Evolutionary conservation across 2,329 filamentous ascomycete genomes (phyloP), one percentile per base, ranked within the genome.

Genomic region (Fusarium sp.): DNA sequence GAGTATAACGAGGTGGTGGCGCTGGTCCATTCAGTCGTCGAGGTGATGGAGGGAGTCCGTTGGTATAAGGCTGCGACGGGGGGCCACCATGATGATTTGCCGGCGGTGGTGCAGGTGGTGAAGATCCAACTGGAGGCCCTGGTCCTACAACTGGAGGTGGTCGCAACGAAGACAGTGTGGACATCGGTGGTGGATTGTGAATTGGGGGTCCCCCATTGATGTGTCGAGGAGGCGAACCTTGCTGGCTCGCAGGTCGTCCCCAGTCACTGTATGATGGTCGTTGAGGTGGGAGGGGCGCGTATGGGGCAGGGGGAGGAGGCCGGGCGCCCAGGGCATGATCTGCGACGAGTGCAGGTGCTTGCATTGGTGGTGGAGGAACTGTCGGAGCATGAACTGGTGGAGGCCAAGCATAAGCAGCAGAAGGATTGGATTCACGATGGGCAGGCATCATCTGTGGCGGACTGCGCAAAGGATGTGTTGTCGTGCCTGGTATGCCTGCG

Each of bases 221-320:
- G 46, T 88, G 85, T 60, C 85, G 84, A 33, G 85, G 79, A 40
- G 85, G 81, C 7, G 88, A 83, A 42, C 84, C 84, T 67, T 87
- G 86, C 59, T 86, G 86, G 38, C 86, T 85, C 25, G 86, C 81
- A 19, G 84, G 83, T 25, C 86, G 86, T 33, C 86, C 84, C 86
- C 89, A 90, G 64, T 87, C 87, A 46, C 79, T 79, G 76, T 83
- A 82, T 32, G 75, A 60, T 13, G 75, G 66, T 15, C 75, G 79
- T 19, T 76, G 73, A 57, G 76, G 73, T n/a, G 77, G 73, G 15
- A 78, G 77, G 25, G 80, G 72, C 11, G 77, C 70, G 50, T 80
- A 82, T 25, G 75, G 68, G 40, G 81, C 79, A 47, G 77, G 58
- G 53, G 71, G 72, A 49, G 74, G 66, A 46, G 79, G 78, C 40